Conservation (phyloP, 768 basidiomycete genomes). For the Mrakia frigida region DNA sequence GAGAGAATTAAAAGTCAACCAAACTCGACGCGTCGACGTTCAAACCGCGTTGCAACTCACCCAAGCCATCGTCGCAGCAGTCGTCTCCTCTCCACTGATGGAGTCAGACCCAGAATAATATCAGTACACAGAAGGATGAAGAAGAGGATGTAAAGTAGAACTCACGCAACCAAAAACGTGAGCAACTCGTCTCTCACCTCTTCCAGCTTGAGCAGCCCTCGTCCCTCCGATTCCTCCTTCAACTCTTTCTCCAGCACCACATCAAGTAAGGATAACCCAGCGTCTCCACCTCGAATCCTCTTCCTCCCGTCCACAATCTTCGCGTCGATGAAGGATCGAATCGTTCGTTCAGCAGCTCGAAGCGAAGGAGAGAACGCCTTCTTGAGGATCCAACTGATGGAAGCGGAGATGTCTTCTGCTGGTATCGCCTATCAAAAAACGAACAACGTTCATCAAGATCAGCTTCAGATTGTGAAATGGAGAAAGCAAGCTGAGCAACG, state of each 20-base stretch:
- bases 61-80: neutral
- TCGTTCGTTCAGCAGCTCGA: neutral
- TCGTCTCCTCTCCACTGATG: neutral
- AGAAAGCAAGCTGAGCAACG: neutral
- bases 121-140: no score
- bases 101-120: neutral
- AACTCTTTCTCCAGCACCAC: neutral
- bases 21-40: neutral
- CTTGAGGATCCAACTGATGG: neutral
- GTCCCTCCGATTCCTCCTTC: neutral
- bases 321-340: neutral
- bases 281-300: neutral
- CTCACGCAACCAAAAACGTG: slow-evolving; percentile 9
- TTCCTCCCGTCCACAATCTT: neutral
- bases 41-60: neutral
- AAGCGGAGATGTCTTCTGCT: neutral
- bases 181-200: neutral
- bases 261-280: neutral
- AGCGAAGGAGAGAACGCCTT: neutral
- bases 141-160: neutral
- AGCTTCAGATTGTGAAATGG: neutral
- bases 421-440: neutral
- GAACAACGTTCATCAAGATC: neutral
- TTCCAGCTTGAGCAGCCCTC: neutral
- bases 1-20: neutral